These are phyloP conservation scores for Fusarium sp. DNA, from an alignment of 2,329 filamentous ascomycete species.

Conservation along the genomic window DNA sequence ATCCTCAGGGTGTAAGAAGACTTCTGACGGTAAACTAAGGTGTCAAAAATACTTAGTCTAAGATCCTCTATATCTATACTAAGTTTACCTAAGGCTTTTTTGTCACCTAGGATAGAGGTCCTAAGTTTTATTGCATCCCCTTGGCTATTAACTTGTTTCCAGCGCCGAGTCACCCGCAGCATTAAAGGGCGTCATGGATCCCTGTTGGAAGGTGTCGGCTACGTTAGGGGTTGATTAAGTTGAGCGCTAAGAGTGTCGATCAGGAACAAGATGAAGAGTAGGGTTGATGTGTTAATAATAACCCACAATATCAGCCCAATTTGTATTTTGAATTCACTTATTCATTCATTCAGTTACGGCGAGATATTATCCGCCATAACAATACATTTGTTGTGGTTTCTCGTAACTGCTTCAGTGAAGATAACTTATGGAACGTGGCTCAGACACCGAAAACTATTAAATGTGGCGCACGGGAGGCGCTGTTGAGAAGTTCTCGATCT, in stretches of 20 bases:
- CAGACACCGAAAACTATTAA: background rate
- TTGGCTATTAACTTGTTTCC: background rate
- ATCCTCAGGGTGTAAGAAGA: too few relatives aligned
- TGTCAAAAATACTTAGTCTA: too few relatives aligned
- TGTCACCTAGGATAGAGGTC: too few relatives aligned
- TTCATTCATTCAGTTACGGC: too few relatives aligned
- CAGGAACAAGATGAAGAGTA: conserved; percentile 27
- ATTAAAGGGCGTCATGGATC: conserved; percentile 20
- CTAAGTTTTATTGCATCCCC: too few relatives aligned
- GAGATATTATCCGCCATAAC: background rate
- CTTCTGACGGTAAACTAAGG: too few relatives aligned
- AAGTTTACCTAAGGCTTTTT: too few relatives aligned
- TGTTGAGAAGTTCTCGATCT: conserved; percentile 1
- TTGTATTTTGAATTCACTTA: background rate
- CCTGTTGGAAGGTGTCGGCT: conserved; percentile 9
- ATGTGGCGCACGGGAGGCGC: conserved; percentile 25
- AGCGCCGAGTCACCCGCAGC: background rate
- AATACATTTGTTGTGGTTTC: background rate
- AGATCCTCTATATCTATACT: too few relatives aligned
- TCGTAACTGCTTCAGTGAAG: background rate
- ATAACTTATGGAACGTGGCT: background rate
- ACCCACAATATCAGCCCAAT: background rate
- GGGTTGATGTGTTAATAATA: background rate
- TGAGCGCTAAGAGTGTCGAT: conserved; percentile 35
- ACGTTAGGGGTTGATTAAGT: conserved; percentile 15